Conservation (phyloP, 352 stramenopile genomes). For the Globisporangium okanoganense region DNA sequence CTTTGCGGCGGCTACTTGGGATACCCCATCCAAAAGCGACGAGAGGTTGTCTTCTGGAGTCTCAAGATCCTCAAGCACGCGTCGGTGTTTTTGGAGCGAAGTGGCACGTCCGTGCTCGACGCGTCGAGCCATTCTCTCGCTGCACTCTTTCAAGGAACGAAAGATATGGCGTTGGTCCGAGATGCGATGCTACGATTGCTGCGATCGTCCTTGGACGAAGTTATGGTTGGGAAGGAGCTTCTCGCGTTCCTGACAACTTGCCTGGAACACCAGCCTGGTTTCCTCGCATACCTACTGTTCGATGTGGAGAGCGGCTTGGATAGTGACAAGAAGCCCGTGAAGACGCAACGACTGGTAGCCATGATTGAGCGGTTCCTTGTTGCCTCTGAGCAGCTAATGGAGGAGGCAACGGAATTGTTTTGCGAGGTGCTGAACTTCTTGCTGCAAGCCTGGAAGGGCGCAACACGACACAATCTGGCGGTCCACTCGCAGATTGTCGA, state of each 20-base stretch:
- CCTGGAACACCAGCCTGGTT: slow-evolving; percentile 55
- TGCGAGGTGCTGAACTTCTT: slow-evolving; percentile 54
- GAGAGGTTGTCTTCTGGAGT: slow-evolving; percentile 37
- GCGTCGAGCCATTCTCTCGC: slow-evolving; percentile 42
- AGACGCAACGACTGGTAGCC: slow-evolving; percentile 27
- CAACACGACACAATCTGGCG: slow-evolving; percentile 24
- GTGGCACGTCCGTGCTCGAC: slow-evolving; percentile 2
- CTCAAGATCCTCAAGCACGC: slow-evolving; percentile 52
- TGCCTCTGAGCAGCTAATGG: slow-evolving; percentile 53
- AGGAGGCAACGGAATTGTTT: slow-evolving; percentile 52
- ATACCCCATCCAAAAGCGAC: slow-evolving; percentile 35
- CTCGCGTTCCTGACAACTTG: slow-evolving; percentile 51
- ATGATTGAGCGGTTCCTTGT: slow-evolving; percentile 52
- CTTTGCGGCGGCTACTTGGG: slow-evolving; percentile 50
- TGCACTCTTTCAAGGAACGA: slow-evolving; percentile 40
- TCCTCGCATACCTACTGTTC: slow-evolving; percentile 53
- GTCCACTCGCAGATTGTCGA: slow-evolving; percentile 49
- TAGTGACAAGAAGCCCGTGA: slow-evolving; percentile 10
- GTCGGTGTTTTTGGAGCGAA: slow-evolving; percentile 17
- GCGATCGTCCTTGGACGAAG: slow-evolving; percentile 22
- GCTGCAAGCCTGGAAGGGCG: slow-evolving; percentile 54
- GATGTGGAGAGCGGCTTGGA: slow-evolving; percentile 20
- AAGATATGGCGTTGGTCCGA: slow-evolving; percentile 37
- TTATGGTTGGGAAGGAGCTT: slow-evolving; percentile 32
- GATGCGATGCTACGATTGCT: slow-evolving; percentile 37